Evolutionary conservation across 805 yeast genomes (phyloP), one percentile per base, ranked within the genome.

Genomic region (Teunomyces pallodes): DNA sequence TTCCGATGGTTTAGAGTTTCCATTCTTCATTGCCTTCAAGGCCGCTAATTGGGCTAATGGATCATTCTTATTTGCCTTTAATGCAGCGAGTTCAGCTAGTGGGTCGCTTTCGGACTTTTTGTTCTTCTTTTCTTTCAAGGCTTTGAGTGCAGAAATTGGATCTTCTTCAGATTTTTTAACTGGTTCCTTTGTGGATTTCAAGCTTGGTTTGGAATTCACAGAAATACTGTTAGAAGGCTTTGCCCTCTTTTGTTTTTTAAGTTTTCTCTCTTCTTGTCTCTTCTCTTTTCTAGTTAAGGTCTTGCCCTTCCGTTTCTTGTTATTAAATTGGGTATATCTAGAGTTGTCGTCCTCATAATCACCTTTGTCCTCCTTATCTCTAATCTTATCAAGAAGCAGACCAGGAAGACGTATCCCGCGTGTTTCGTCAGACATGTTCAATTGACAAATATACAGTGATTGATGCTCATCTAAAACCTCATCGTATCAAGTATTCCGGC

Each of bases 361-460:
- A 16, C 79, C 79, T 20, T 58, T 62, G n/a, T 67, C 75, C 61
- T 77, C 69, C 9, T 58, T 65, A 14, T 59, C 61, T 33, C 69
- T 59, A 46, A 82, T 69, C 60, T 80, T 80, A 52, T 83, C 85
- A 41, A 82, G 59, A 13, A 82, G 60, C 31, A 64, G 56, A 1
- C 83, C 84, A 1, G 87, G 87, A 17, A 82, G 65, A 49, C 81
- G 70, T 46, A 81, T 81, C n/a, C 72, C 77, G 53, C 77, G 81
- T 20, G 46, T 45, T 20, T 62, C 66, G 7, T 51, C 50, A 38
- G 30, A 38, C 41, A 38, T 38, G 12, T 20, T 7, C 28, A 20
- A 12, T 4, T 3, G 9, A 38, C 9, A 26, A 6, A 10, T 17
- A 5, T 38, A 38, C 13, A 32, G 9, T 5, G 17, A 17, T 24